A percentile compares a stretch with the other conserved stretches of the same genome.
Evolutionary conservation across 2,329 filamentous ascomycete genomes (phyloP).

Genomic region (Colletotrichum chlorophyti): DNA sequence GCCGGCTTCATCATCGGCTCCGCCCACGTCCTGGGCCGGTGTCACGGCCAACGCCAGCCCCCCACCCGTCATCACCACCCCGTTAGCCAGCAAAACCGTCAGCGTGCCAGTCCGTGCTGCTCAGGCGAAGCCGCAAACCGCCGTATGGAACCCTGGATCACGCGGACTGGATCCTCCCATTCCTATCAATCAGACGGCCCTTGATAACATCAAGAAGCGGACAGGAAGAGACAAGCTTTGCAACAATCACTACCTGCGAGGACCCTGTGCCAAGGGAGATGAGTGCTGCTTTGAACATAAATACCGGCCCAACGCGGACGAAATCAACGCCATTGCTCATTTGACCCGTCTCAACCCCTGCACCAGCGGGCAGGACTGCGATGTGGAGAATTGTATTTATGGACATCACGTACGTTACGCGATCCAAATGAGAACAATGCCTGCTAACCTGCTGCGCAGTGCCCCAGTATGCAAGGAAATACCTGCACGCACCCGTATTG

Average conservation of each 20-base stretch:
- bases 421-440: not conserved
- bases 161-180: slow-evolving; percentile 63
- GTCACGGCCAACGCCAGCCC: slow-evolving; percentile 49
- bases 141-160: slow-evolving; percentile 58
- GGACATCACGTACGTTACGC: slow-evolving; percentile 62
- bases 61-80: slow-evolving; percentile 50
- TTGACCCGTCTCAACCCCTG: slow-evolving; percentile 65
- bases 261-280: slow-evolving; percentile 61
- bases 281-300: slow-evolving; percentile 64
- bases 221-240: slow-evolving; percentile 63
- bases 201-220: slow-evolving; percentile 64
- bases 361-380: slow-evolving; percentile 63
- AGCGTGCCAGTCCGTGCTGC: slow-evolving; percentile 22
- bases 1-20: slow-evolving; percentile 22
- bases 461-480: slow-evolving; percentile 58
- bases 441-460: slow-evolving; percentile 43
- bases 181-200: slow-evolving; percentile 47
- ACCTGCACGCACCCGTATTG: slow-evolving; percentile 61
- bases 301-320: slow-evolving; percentile 59
- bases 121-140: slow-evolving; percentile 35
- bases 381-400: slow-evolving; percentile 65
- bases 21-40: slow-evolving; percentile 48
- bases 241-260: slow-evolving; percentile 67
- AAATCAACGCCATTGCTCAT: slow-evolving; percentile 62
- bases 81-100: slow-evolving; percentile 42